Evolutionary conservation across 495 filamentous ascomycete genomes (phyloP), one percentile per base, ranked within the genome.

Genomic region (Articulospora tetracladia): DNA sequence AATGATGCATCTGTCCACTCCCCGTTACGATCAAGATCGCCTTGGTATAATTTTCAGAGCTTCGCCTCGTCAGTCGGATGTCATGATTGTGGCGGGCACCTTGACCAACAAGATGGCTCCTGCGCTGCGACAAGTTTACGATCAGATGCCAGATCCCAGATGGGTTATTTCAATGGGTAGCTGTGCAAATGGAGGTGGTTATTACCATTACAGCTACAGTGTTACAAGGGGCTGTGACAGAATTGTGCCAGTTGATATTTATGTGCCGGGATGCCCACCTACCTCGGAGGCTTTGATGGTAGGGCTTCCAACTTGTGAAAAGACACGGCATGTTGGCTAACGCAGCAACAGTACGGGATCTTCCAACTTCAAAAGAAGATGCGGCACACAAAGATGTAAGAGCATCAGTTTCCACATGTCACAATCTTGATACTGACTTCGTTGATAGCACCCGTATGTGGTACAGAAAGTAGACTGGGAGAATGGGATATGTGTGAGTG

Each of bases 101-200:
- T 79, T 97, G 64, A 97, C 93, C 39, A 97, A 97, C 78, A 97
- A 97, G 82, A 97, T 97, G 93, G 93, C 93, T 10, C 91, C 92
- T 30, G 93, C 93, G 46, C 81, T 97, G 70, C 80, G 93, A 66
- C 92, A 96, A 75, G 93, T 97, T 30, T 97, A 97, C 72, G 93
- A 97, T 76, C 93, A 97, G 77, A 97, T 97, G 93, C 93, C 93
- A 41, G 93, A 97, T 27, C 93, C 93, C 30, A 79, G 87, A 66
- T 96, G 92, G 92, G 92, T 96, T 41, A 85, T 96, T 69, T 87
- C 83, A 60, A 96, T 96, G 92, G 92, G 92, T 10, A 87, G 82
- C 62, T 96, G 92, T 72, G 92, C 92, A 61, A 96, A 96, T 72
- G 92, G 92, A 59, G 92, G 92, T 56, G 92, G 92, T 47, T 96